phyloP scores from a whole-genome alignment of 2,329 filamentous ascomycete species.

The Trichophaea hybrida region DNA sequence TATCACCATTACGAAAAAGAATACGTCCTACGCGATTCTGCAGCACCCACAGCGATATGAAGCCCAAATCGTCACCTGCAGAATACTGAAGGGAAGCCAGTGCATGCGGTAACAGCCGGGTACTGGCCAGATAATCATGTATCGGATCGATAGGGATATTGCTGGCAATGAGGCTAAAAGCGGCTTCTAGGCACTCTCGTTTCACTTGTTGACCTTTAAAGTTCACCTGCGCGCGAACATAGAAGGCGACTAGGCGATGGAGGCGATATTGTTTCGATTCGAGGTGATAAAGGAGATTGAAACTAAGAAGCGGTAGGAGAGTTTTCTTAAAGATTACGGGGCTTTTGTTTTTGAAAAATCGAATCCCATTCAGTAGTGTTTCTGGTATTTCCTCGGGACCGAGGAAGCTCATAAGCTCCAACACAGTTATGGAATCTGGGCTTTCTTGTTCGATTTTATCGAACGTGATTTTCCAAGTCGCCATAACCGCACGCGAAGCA shows the following conservation, averaged over 20 bases:
- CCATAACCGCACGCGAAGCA: constrained; percentile 5
- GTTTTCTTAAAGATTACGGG: not conserved
- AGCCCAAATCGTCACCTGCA: not conserved
- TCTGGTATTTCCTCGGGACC: constrained; percentile 7
- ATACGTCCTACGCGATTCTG: not conserved
- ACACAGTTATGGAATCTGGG: not conserved
- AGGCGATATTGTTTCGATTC: not conserved
- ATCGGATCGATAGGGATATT: not conserved
- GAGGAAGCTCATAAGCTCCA: constrained; percentile 8
- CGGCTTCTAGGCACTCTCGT: not conserved
- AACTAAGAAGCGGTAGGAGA: constrained; percentile 2
- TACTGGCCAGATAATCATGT: not conserved
- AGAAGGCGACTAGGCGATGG: constrained; percentile 5
- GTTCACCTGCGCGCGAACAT: not conserved
- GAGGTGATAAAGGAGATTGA: constrained; percentile 3
- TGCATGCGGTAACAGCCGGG: constrained; percentile 8
- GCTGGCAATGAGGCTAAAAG: not conserved
- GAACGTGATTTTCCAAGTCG: constrained; percentile 12
- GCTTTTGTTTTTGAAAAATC: not conserved
- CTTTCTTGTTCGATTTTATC: constrained; percentile 4
- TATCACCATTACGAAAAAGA: not conserved
- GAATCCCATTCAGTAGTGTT: not conserved
- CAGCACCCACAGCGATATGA: not conserved
- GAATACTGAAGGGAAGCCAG: not conserved
- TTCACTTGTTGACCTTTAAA: not conserved